A percentile compares a stretch with the other conserved stretches of the same genome.
Evolutionary conservation across 1,284 basidiomycete species (phyloP).

Genomic region (Rhodotorula glutinis): DNA sequence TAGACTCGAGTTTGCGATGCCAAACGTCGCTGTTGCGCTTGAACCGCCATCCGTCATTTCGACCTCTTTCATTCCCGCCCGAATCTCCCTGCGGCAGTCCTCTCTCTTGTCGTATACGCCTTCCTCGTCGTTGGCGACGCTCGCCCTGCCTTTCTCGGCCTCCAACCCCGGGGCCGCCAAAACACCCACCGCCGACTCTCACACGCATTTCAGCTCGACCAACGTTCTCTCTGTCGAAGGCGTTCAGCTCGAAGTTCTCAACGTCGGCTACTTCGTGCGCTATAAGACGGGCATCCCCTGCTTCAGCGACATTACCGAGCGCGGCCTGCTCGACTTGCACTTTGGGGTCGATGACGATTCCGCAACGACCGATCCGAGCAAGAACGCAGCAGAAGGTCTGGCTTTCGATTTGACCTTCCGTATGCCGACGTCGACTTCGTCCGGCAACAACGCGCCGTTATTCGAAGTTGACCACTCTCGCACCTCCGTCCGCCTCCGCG

Average conservation of each 20-base stretch:
- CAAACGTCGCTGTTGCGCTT: conserved; percentile 28
- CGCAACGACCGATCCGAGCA: background rate
- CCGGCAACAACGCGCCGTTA: background rate
- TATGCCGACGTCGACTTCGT: background rate
- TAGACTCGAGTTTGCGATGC: conserved; percentile 51
- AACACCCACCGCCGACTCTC: no score
- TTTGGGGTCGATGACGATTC: conserved; percentile 43
- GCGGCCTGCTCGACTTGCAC: conserved; percentile 52
- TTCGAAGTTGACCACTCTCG: background rate
- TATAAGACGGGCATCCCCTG: conserved; percentile 39
- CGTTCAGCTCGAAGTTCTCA: conserved; percentile 44
- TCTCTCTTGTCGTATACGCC: conserved; percentile 51
- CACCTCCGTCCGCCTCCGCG: background rate
- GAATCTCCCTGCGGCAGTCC: conserved; percentile 43
- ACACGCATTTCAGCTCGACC: background rate
- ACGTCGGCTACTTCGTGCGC: conserved; percentile 53
- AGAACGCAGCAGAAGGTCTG: background rate
- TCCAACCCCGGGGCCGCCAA: background rate
- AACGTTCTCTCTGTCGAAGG: conserved; percentile 19
- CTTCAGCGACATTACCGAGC: conserved; percentile 42
- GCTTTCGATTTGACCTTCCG: background rate
- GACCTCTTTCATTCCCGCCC: conserved; percentile 52
- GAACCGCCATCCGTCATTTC: conserved; percentile 31
- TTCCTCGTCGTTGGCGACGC: conserved; percentile 31
- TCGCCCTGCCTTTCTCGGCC: conserved; percentile 15